Conservation (phyloP, 208 protist species). For the Naegleria lovaniensis region DNA sequence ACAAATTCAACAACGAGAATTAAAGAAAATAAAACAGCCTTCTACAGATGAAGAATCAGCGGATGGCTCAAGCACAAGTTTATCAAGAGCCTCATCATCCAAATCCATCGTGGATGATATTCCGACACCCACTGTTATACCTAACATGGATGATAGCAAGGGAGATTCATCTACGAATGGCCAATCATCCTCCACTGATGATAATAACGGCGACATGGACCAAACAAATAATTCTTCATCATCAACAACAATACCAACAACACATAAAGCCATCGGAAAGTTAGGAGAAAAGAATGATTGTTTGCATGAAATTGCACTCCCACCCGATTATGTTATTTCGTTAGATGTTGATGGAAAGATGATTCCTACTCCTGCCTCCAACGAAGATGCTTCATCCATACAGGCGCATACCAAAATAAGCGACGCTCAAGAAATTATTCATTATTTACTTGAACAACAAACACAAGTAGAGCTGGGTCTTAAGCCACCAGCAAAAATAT, state of each 20-base stretch:
- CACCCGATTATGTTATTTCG: background rate
- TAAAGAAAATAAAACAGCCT: background rate
- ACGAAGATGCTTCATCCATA: background rate
- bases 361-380: background rate
- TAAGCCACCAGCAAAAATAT: constrained; percentile 48
- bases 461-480: background rate
- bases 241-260: background rate
- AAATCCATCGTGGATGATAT: background rate
- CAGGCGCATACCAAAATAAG: background rate
- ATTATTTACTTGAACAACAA: background rate
- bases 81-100: background rate
- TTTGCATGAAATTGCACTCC: constrained; percentile 18
- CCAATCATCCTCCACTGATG: background rate
- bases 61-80: background rate
- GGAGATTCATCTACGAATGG: background rate
- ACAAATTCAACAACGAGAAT: background rate
- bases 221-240: background rate
- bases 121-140: background rate
- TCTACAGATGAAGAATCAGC: background rate
- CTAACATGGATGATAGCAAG: background rate
- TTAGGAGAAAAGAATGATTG: constrained; percentile 7
- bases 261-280: background rate
- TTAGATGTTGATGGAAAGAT: background rate
- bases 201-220: background rate
- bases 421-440: background rate